These are phyloP conservation scores for Cyberlindnera mycetangii DNA, from an alignment of 805 yeast genomes.

Conservation along the genomic window DNA sequence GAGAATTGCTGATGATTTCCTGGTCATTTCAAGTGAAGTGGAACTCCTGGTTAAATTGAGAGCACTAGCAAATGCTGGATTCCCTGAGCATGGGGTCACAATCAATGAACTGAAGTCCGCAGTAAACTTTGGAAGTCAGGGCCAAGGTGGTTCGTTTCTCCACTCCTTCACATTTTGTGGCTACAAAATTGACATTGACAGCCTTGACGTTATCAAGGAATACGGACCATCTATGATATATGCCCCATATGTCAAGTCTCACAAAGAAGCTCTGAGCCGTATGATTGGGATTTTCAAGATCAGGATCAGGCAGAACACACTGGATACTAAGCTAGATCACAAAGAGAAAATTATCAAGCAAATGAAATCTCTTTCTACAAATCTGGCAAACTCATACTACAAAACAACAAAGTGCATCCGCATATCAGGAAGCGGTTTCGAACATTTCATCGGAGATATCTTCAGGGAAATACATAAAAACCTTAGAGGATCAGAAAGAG, in stretches of 20 bases:
- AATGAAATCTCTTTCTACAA: slow-evolving; percentile 12
- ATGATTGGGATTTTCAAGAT: slow-evolving; percentile 27
- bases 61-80: slow-evolving; percentile 33
- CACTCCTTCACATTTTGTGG: slow-evolving; percentile 40
- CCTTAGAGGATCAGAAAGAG: not conserved
- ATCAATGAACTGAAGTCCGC: slow-evolving; percentile 39
- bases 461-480: not conserved
- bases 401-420: slow-evolving; percentile 3
- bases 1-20: slow-evolving; percentile 82
- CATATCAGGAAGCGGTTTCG: slow-evolving; percentile 6
- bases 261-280: slow-evolving; percentile 9
- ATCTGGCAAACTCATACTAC: slow-evolving; percentile 23
- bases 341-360: slow-evolving; percentile 23
- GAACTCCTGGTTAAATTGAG: slow-evolving; percentile 31
- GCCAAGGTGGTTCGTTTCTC: not conserved
- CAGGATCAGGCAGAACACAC: slow-evolving; percentile 32
- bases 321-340: slow-evolving; percentile 25
- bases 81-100: slow-evolving; percentile 31
- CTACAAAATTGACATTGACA: slow-evolving; percentile 32
- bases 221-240: slow-evolving; percentile 22
- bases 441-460: slow-evolving; percentile 8
- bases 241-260: slow-evolving; percentile 11
- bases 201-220: slow-evolving; percentile 36
- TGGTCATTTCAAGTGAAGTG: slow-evolving; percentile 54
- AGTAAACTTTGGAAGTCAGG: slow-evolving; percentile 27